Evolutionary conservation across 1,284 basidiomycete species (phyloP).

Genomic region (Pascua guehoae): DNA sequence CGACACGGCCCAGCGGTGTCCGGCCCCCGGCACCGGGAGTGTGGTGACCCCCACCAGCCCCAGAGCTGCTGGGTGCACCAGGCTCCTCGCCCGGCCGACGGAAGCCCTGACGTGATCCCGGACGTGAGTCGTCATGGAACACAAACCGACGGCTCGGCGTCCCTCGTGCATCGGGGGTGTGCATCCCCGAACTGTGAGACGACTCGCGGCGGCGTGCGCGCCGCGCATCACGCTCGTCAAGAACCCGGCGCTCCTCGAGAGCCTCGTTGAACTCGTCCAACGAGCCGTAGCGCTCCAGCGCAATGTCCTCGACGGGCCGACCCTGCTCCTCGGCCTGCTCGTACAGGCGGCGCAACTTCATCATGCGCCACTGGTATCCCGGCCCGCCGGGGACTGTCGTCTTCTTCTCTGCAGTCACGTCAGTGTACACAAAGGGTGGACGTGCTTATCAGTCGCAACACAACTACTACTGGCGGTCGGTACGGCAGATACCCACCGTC

Average conservation of each 20-base stretch:
- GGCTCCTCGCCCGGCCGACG: conserved; percentile 64
- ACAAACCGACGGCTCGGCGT: conserved; percentile 40
- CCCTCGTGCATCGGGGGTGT: conserved; percentile 49
- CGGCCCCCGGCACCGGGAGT: conserved; percentile 18
- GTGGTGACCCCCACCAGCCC: conserved; percentile 33
- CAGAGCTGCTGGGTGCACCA: conserved; percentile 26
- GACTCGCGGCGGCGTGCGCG: conserved; percentile 53
- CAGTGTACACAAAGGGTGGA: background rate
- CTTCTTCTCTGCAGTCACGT: conserved; percentile 47
- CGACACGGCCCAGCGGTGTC: conserved; percentile 43
- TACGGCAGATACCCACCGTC: conserved; percentile 38
- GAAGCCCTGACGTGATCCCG: conserved; percentile 72
- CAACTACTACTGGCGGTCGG: too few relatives aligned
- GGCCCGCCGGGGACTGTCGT: conserved; percentile 71
- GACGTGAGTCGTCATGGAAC: conserved; percentile 47
- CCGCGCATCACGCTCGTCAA: conserved; percentile 72
- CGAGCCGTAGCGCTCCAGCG: conserved; percentile 79
- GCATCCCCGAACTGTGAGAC: conserved; percentile 54
- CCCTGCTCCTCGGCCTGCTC: conserved; percentile 85
- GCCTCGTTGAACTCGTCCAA: conserved; percentile 84
- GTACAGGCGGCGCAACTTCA: conserved; percentile 83
- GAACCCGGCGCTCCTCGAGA: conserved; percentile 71
- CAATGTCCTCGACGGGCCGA: conserved; percentile 71
- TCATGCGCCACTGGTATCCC: conserved; percentile 96
- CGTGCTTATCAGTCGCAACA: background rate